Percentiles rank a stretch among this genome's conserved stretches.
Evolutionary conservation across 2,329 filamentous ascomycete genomes (phyloP).

Genomic region (Monosporascus sp.): DNA sequence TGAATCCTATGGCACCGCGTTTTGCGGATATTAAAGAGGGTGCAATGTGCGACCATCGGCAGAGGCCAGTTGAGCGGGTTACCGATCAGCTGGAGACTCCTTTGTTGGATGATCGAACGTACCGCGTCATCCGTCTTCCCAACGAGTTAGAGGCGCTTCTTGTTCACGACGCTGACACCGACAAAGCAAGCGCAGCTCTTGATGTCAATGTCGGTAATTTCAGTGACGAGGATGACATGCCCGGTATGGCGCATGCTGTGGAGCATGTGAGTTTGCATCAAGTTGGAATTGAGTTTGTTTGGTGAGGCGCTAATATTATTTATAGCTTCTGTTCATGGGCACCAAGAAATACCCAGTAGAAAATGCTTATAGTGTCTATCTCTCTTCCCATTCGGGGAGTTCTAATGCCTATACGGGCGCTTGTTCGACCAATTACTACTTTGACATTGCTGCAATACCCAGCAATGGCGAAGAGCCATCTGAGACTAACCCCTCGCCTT

Average conservation of each 20-base stretch:
- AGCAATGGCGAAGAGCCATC: slow-evolving; percentile 54
- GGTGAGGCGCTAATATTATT: neutral
- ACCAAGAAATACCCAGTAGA: slow-evolving; percentile 96
- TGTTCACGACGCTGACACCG: slow-evolving; percentile 89
- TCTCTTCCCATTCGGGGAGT: slow-evolving; percentile 81
- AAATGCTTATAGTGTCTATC: slow-evolving; percentile 92
- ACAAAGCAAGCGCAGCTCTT: slow-evolving; percentile 92
- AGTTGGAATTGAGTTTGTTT: neutral
- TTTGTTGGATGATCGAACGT: slow-evolving; percentile 69
- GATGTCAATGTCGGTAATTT: slow-evolving; percentile 97
- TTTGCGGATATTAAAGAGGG: slow-evolving; percentile 16
- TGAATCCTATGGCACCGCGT: slow-evolving; percentile 19
- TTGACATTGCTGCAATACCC: slow-evolving; percentile 82
- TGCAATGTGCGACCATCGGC: slow-evolving; percentile 24
- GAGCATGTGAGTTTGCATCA: slow-evolving; percentile 60
- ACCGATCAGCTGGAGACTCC: slow-evolving; percentile 27
- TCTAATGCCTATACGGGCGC: slow-evolving; percentile 94
- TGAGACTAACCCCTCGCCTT: slow-evolving; percentile 50
- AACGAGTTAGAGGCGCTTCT: slow-evolving; percentile 89
- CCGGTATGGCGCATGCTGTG: slow-evolving; percentile 91
- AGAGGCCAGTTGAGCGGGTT: slow-evolving; percentile 29
- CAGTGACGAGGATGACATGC: slow-evolving; percentile 85
- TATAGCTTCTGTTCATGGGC: slow-evolving; percentile 86
- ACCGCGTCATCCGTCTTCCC: slow-evolving; percentile 76
- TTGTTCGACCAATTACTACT: slow-evolving; percentile 96